Evolutionary conservation across 75 land plant genomes (phyloP).

Genomic region (Sequoiadendron giganteum): DNA sequence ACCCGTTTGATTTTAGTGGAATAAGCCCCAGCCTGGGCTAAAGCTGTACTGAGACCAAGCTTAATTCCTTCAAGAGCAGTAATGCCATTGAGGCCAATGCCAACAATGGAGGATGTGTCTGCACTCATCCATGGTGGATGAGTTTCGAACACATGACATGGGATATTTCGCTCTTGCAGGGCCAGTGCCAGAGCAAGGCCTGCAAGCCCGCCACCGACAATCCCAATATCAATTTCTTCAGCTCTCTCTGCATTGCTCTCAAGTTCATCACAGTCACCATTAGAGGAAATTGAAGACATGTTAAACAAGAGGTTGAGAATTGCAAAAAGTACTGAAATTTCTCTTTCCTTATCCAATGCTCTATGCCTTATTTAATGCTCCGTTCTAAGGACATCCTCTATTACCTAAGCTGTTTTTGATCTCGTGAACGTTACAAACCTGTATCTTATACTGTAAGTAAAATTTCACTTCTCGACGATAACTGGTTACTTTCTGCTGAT

Average conservation of each 20-base stretch:
- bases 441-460: no score
- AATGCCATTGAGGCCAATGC: constrained; percentile 28
- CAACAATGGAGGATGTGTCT: constrained; percentile 25
- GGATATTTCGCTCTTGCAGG: constrained; percentile 24
- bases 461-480: no score
- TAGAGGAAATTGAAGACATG: not conserved
- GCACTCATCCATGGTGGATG: constrained; percentile 3
- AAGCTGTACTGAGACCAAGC: not conserved
- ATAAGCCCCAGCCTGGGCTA: not conserved
- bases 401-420: no score
- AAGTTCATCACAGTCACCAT: not conserved
- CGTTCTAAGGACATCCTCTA: no score
- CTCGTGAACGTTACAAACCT: no score
- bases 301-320: not conserved
- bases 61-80: constrained; percentile 1
- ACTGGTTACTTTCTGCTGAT: no score
- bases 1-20: not conserved
- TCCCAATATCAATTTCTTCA: constrained; percentile 25
- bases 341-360: no score
- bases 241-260: not conserved
- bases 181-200: constrained; percentile 32
- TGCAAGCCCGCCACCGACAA: constrained; percentile 30
- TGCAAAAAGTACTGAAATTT: no score
- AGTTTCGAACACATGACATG: constrained; percentile 30
- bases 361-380: no score